Evolutionary conservation across 441 rosid genomes (phyloP), one percentile per base, ranked within the genome.

Genomic region (Populus tomentosa): DNA sequence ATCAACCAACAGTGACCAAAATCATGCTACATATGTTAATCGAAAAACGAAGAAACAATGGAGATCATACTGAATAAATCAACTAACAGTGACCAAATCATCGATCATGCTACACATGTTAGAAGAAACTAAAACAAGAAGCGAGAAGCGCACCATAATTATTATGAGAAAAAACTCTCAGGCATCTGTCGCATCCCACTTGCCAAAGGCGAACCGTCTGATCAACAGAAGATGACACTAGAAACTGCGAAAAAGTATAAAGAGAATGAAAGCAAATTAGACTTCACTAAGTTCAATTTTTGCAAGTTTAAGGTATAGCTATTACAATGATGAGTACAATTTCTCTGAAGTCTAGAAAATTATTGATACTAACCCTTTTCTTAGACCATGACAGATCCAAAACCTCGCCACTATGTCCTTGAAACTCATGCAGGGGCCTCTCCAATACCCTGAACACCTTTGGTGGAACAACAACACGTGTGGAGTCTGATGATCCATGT

Each of bases 341-440:
- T 23, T 66, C 63, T 53, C 21, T 20, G 16, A 69, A 56, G 23
- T 21, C 18, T 30, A 13, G n/a, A 21, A 6, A 3, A 23, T 42
- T 30, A 36, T 28, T 50, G 77, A 63, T 65, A 78, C 90, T 87
- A 70, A 95, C 99, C 88, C 90, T 88, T 79, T 87, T 84, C 78
- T 83, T 86, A 13, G 99, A 95, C 99, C 99, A 95, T 0, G 98
- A 88, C 74, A 95, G 92, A 86, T 91, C 94, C 88, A 95, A 86
- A 72, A 95, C 80, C 81, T 93, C 93, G 38, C 85, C 87, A 2
- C 24, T 75, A 81, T 95, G 99, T 70, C 98, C 99, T 36, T 68
- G 86, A 76, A 93, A 92, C 84, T 90, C 94, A 70, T 93, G 91
- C 83, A 89, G 81, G 42, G 98, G 98, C 77, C 83, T 89, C 90